phyloP scores from a whole-genome alignment of 495 filamentous ascomycete species.

The Tuber umbilicatum region DNA sequence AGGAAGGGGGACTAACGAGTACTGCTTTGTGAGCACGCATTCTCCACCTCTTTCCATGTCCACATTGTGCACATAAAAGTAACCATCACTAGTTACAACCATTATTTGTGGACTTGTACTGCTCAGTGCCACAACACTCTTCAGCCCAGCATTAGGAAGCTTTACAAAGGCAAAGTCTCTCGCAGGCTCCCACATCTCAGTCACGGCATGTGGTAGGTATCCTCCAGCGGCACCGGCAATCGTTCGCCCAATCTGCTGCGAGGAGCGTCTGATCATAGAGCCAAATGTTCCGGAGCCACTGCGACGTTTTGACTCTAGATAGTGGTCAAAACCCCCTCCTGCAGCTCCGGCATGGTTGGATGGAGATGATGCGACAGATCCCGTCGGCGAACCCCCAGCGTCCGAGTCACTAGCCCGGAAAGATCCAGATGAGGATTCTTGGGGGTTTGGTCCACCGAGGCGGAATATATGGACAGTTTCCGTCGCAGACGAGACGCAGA shows the following conservation, averaged over 20 bases:
- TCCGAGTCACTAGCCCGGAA: constrained; percentile 34
- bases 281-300: constrained; percentile 55
- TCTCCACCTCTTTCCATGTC: constrained; percentile 96
- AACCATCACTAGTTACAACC: constrained; percentile 93
- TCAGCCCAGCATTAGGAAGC: constrained; percentile 59
- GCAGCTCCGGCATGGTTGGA: constrained; percentile 41
- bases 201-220: constrained; percentile 83
- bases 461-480: constrained; percentile 98
- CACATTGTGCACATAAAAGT: constrained; percentile 89
- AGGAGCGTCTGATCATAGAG: constrained; percentile 90
- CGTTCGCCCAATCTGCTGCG: constrained; percentile 84
- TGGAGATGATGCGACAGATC: constrained; percentile 36
- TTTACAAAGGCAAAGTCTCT: constrained; percentile 96
- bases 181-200: constrained; percentile 94
- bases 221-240: constrained; percentile 83
- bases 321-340: constrained; percentile 40
- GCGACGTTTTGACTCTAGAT: constrained; percentile 41
- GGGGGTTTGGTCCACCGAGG: constrained; percentile 47
- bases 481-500: constrained; percentile 90
- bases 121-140: constrained; percentile 91
- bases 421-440: constrained; percentile 16
- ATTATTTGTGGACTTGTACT: constrained; percentile 89
- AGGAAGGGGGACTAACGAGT: constrained; percentile 56
- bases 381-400: constrained; percentile 33
- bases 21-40: constrained; percentile 81